phyloP scores from a whole-genome alignment of 1,284 basidiomycete species.

The Afroboletus lepidellus region DNA sequence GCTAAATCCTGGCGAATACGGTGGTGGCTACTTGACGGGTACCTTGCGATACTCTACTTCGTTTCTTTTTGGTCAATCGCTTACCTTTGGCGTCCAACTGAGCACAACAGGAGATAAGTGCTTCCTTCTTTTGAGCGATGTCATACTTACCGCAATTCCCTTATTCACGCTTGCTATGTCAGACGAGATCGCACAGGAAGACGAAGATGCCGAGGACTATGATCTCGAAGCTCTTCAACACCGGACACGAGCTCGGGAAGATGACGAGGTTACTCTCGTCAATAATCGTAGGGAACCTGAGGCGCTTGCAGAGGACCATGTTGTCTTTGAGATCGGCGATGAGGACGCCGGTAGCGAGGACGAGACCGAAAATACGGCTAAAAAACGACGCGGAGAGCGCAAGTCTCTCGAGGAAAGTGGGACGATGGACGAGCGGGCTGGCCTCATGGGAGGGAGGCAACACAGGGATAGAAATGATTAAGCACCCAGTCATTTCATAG shows the following conservation, averaged over 20 bases:
- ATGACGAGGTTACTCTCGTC: slow-evolving; percentile 67
- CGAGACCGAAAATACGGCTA: slow-evolving; percentile 50
- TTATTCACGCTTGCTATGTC: slow-evolving; percentile 75
- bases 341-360: slow-evolving; percentile 72
- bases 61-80: slow-evolving; percentile 79
- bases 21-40: slow-evolving; percentile 98
- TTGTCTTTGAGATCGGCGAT: slow-evolving; percentile 92
- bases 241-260: slow-evolving; percentile 51
- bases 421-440: slow-evolving; percentile 58
- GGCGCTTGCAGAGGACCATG: slow-evolving; percentile 61
- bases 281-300: slow-evolving; percentile 49
- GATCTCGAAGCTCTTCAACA: slow-evolving; percentile 75
- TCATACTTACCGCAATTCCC: slow-evolving; percentile 28
- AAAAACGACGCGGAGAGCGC: slow-evolving; percentile 47
- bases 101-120: slow-evolving; percentile 86
- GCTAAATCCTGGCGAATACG: slow-evolving; percentile 91
- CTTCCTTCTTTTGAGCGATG: neutral
- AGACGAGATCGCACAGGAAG: slow-evolving; percentile 84
- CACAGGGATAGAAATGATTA: slow-evolving; percentile 33
- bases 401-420: slow-evolving; percentile 48
- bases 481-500: slow-evolving; percentile 9
- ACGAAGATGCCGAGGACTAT: slow-evolving; percentile 91
- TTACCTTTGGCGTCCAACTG: slow-evolving; percentile 92
- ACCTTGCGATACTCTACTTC: slow-evolving; percentile 84
- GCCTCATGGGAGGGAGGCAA: slow-evolving; percentile 49